Conservation (phyloP, 257 asterid genomes). For the Linderniella brevidens region DNA sequence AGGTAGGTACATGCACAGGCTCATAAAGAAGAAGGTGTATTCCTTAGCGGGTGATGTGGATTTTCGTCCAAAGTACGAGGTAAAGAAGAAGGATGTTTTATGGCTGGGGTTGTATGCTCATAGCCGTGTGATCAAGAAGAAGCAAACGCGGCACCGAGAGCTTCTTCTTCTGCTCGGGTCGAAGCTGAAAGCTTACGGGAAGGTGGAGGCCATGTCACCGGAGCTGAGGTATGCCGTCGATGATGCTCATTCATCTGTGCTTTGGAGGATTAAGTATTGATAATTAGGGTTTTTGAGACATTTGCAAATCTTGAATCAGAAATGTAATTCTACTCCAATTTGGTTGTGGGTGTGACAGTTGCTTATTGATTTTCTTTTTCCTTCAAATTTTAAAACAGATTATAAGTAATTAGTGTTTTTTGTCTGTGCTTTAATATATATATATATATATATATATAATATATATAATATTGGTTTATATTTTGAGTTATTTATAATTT, state of each 20-base stretch:
- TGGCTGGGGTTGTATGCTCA: slow-evolving; percentile 75
- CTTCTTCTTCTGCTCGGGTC: slow-evolving; percentile 24
- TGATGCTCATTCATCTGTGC: slow-evolving; percentile 36
- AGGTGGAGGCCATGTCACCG: slow-evolving; percentile 19
- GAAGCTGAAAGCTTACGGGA: slow-evolving; percentile 25
- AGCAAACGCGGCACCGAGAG: slow-evolving; percentile 37
- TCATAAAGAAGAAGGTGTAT: slow-evolving; percentile 41
- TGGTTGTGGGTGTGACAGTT: too few relatives aligned
- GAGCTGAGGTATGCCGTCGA: slow-evolving; percentile 49
- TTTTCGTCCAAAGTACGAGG: slow-evolving; percentile 37
- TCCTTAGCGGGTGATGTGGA: slow-evolving; percentile 14
- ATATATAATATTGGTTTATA: too few relatives aligned
- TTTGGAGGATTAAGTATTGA: slow-evolving; percentile 63
- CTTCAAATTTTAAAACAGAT: too few relatives aligned
- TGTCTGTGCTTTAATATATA: too few relatives aligned
- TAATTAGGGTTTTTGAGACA: slow-evolving; percentile 5
- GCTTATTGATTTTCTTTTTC: too few relatives aligned
- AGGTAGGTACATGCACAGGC: slow-evolving; percentile 53
- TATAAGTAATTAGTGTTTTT: too few relatives aligned
- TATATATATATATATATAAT: too few relatives aligned
- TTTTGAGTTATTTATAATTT: too few relatives aligned
- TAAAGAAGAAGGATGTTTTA: slow-evolving; percentile 32
- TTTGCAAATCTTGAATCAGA: too few relatives aligned
- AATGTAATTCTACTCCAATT: too few relatives aligned
- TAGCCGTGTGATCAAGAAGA: slow-evolving; percentile 37